Evolutionary conservation across 441 rosid species (phyloP), one percentile per base, ranked within the genome.

Genomic region (Croton setiger): DNA sequence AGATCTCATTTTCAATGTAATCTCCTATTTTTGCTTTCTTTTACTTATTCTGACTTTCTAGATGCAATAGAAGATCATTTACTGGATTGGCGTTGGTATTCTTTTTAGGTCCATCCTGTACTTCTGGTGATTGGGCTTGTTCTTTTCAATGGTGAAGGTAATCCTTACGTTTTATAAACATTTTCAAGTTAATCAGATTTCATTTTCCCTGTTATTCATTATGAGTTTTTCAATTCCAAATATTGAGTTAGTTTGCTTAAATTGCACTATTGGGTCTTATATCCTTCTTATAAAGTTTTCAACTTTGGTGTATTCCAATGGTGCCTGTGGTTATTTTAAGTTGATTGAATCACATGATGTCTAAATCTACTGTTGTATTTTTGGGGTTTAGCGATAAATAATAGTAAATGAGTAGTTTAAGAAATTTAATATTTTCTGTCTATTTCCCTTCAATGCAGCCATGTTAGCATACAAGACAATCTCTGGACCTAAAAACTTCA

Each of bases 111-210:
- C 56, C 98, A 92, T 83, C 96, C 95, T 47, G 96, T 92, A 63
- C 72, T 92, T 44, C 83, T 92, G 86, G 88, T 92, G 66, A 80
- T 87, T 36, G 90, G 91, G 39, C 86, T 90, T 43, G 60, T 92
- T 52, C 86, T 92, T 65, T 74, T 92, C 60, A 92, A 92, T 79
- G 93, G 98, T 1, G 96, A 92, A 90, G 96, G 96, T 92, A 78
- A 21, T 41, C 37, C 7, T 36, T 31, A 6, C 44, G 14, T 18
- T 39, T 7, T 5, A 39, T 39, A 21, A 10, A 3, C 20, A 21
- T 2, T 10, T 21, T 21, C 31, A 48, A 17, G 13, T 53, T 21
- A 53, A 27, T 6, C 23, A 20, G 31, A 9, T 52, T 20, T 51
- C 9, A 1, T 9, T 20, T 52, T 20, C 11, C n/a, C 4, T 18